phyloP scores from a whole-genome alignment of 345 rosid species.

The Hibiscus tridactylites region DNA sequence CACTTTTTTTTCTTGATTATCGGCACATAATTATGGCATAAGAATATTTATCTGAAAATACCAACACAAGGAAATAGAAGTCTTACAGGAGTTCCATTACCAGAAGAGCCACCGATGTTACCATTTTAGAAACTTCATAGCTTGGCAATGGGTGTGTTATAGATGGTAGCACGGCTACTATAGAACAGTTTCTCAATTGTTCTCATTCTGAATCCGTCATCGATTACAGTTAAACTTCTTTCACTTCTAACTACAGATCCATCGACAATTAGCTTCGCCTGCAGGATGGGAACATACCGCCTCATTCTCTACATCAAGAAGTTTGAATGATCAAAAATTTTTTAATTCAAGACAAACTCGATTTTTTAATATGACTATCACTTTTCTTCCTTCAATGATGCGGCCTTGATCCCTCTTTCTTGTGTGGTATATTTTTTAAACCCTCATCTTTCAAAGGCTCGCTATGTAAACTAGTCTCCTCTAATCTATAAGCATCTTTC shows the following conservation, averaged over 20 bases:
- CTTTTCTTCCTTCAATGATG: too few relatives aligned
- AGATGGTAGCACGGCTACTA: constrained; percentile 58
- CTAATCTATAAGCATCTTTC: too few relatives aligned
- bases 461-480: too few relatives aligned
- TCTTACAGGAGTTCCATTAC: neutral
- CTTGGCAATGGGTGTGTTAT: constrained; percentile 40
- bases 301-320: neutral
- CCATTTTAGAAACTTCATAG: constrained; percentile 21
- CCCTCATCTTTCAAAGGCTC: too few relatives aligned
- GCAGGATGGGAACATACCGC: neutral
- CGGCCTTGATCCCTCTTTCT: too few relatives aligned
- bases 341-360: too few relatives aligned
- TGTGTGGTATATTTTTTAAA: too few relatives aligned
- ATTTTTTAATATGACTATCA: too few relatives aligned
- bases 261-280: constrained; percentile 50
- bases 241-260: constrained; percentile 59
- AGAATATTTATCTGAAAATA: neutral
- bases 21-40: too few relatives aligned
- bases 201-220: constrained; percentile 42
- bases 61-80: neutral
- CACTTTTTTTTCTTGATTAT: neutral
- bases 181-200: constrained; percentile 39
- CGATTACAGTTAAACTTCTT: constrained; percentile 55
- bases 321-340: neutral
- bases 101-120: too few relatives aligned